Evolutionary conservation across 2,329 filamentous ascomycete species (phyloP).

Genomic region (Scedosporium minutisporum): DNA sequence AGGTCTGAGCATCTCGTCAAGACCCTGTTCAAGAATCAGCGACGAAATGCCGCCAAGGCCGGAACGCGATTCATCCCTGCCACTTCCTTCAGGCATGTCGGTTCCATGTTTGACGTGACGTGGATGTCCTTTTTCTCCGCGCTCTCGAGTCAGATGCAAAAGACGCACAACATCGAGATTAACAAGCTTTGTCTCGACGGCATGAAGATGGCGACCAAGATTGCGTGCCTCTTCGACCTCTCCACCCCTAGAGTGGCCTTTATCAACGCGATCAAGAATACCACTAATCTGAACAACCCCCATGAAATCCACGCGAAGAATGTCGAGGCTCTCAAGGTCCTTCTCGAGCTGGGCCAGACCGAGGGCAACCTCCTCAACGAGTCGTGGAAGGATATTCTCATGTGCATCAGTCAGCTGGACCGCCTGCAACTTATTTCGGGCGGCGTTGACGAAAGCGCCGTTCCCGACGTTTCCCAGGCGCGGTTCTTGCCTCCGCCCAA

Average conservation of each 20-base stretch:
- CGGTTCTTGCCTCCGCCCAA: conserved; percentile 56
- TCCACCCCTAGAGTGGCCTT: conserved; percentile 93
- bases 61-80: conserved; percentile 77
- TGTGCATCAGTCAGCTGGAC: conserved; percentile 92
- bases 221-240: conserved; percentile 87
- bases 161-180: conserved; percentile 84
- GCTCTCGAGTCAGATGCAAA: conserved; percentile 85
- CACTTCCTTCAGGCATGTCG: conserved; percentile 87
- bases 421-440: conserved; percentile 89
- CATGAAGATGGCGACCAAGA: conserved; percentile 85
- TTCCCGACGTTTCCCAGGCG: conserved; percentile 85
- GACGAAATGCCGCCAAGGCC: conserved; percentile 62
- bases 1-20: conserved; percentile 80
- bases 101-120: conserved; percentile 96
- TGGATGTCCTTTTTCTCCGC: conserved; percentile 99
- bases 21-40: conserved; percentile 81
- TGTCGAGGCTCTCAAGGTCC: conserved; percentile 81
- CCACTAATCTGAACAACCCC: conserved; percentile 91
- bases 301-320: conserved; percentile 95
- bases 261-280: conserved; percentile 83
- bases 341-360: conserved; percentile 84
- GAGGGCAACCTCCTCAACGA: conserved; percentile 83
- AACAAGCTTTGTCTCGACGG: conserved; percentile 91
- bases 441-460: conserved; percentile 82
- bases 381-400: conserved; percentile 92